phyloP scores from a whole-genome alignment of 345 rosid genomes.

The Camelina sativa region DNA sequence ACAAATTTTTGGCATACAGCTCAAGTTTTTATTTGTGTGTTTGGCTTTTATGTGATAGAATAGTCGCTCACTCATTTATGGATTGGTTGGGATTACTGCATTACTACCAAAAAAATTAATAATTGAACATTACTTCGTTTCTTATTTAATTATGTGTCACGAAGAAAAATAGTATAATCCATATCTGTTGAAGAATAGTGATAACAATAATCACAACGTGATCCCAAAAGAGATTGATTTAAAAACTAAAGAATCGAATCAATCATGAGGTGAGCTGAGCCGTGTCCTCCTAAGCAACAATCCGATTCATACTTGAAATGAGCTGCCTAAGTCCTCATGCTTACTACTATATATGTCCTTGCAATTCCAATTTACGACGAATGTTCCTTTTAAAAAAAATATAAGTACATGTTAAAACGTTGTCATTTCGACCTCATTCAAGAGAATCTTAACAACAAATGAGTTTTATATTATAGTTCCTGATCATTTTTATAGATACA shows the following conservation, averaged over 20 bases:
- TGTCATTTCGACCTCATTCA: not conserved
- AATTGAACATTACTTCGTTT: not conserved
- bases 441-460: slow-evolving; percentile 10
- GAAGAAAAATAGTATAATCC: not conserved
- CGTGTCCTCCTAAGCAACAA: slow-evolving; percentile 32
- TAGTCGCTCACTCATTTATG: slow-evolving; percentile 5
- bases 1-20: not conserved
- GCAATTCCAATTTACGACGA: not conserved
- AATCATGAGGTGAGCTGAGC: slow-evolving; percentile 5
- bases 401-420: not conserved
- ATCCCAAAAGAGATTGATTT: not conserved
- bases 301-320: slow-evolving; percentile 29
- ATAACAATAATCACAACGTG: slow-evolving; percentile 16
- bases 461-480: not conserved
- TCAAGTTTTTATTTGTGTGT: not conserved
- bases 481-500: slow-evolving; percentile 1
- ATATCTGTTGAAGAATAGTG: not conserved
- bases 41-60: not conserved
- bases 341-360: slow-evolving; percentile 5
- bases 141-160: slow-evolving; percentile 7
- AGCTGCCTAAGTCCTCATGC: slow-evolving; percentile 28
- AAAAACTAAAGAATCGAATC: not conserved
- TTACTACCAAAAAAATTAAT: not conserved
- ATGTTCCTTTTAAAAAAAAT: not conserved
- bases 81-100: not conserved